Base-by-base conservation (phyloP, 441 rosid genomes). In the Adansonia rubrostipa region DNA sequence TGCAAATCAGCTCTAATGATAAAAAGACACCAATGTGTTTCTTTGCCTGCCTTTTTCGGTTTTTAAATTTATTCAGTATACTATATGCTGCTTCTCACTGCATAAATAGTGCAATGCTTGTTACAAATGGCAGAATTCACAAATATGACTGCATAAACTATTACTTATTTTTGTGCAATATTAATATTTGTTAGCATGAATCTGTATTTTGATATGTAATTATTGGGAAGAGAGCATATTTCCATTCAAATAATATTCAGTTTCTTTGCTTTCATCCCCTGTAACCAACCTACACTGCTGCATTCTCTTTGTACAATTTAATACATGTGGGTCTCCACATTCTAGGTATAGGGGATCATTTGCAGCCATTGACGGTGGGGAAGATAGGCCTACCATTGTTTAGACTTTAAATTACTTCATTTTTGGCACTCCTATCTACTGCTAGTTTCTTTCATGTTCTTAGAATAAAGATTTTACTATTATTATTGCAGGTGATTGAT, bases 401-500 rank as follows among this genome's bases (percentile, higher is more conserved):
- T 3, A 33, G 36, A 33, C 36, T 50, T 50, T 50, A 28, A 60
- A 1, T 50, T 50, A 50, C 44, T 24, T 40, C 74, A 50, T 51
- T 50, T 70, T 70, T 14, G 50, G 6, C 74, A 70, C 8, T 24
- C 4, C 22, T 51, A 9, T 33, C 28, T 28, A 15, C 62, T 53
- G 47, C 45, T 9, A 47, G 48, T 15, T 63, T 28, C 22, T 50
- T 6, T 75, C 47, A 15, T 62, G 24, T 62, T 62, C 9, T 58
- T 64, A 75, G 3, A 51, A 48, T 19, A 10, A 54, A 36, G 36
- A 19, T 3, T 40, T 62, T 48, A 40, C 62, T 22, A 42, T 57
- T 14, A 15, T 15, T 63, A 14, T 74, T 79, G 77, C 87, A 84
- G 85, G 80, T 76, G 62, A 47, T 74, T 53, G 76, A 40, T 63